phyloP scores from a whole-genome alignment of 2,329 filamentous ascomycete species.

The Orbilia blumenaviensis region DNA sequence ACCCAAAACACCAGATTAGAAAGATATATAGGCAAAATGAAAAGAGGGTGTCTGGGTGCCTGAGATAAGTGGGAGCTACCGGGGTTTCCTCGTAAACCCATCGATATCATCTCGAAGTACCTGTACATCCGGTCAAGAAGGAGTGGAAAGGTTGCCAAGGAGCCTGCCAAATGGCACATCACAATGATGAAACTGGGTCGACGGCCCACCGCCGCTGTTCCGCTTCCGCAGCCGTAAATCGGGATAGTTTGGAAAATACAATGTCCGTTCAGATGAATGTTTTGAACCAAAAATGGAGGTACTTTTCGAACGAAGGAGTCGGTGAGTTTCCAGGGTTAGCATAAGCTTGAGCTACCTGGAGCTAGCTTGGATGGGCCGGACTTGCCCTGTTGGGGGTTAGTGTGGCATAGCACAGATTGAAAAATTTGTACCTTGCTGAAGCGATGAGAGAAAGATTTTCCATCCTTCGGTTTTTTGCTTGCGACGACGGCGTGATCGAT shows the following conservation, averaged over 20 bases:
- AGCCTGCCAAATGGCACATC: conserved; percentile 38
- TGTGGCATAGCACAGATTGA: conserved; percentile 28
- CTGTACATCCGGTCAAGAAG: conserved; percentile 7
- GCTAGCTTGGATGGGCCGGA: conserved; percentile 20
- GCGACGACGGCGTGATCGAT: conserved; percentile 37
- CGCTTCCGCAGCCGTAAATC: conserved; percentile 52
- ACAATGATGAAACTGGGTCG: conserved; percentile 49
- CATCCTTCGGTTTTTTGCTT: conserved; percentile 31
- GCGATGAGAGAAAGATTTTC: conserved; percentile 54
- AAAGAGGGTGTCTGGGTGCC: conserved; percentile 6
- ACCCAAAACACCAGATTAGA: conserved; percentile 4
- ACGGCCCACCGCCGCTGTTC: conserved; percentile 53
- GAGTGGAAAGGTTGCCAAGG: conserved; percentile 17
- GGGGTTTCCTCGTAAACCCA: conserved; percentile 24
- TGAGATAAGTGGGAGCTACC: conserved; percentile 5
- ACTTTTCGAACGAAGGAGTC: conserved; percentile 9
- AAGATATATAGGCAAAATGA: conserved; percentile 15
- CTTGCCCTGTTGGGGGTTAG: conserved; percentile 42
- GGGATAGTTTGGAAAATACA: conserved; percentile 18
- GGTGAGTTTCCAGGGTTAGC: conserved; percentile 41
- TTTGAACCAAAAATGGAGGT: conserved; percentile 20
- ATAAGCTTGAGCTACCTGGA: conserved; percentile 37
- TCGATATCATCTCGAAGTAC: conserved; percentile 34
- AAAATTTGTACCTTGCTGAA: conserved; percentile 53
- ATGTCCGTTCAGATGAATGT: conserved; percentile 24